A percentile compares a stretch with the other conserved stretches of the same genome.
These are phyloP conservation scores for Cupressus sempervirens DNA, from an alignment of 75 land plant species.

Conservation along the genomic window DNA sequence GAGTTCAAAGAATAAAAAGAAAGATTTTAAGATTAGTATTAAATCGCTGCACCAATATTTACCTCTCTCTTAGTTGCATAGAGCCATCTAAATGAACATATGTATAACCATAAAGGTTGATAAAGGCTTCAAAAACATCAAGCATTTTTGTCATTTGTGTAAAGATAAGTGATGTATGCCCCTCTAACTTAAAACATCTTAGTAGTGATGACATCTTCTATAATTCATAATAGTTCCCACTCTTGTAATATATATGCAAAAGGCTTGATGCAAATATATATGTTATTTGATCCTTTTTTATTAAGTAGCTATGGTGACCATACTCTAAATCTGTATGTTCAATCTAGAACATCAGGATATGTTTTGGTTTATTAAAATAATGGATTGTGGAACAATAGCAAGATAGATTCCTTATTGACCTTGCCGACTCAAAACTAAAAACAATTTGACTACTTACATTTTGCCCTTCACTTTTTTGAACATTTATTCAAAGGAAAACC, in stretches of 20 bases:
- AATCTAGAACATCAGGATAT: too few relatives aligned
- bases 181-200: constrained; percentile 79
- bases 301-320: too few relatives aligned
- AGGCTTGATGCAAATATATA: too few relatives aligned
- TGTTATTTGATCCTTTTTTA: too few relatives aligned
- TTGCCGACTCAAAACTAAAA: neutral
- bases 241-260: too few relatives aligned
- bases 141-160: too few relatives aligned
- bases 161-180: constrained; percentile 96
- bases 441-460: neutral
- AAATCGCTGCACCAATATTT: constrained; percentile 96
- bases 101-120: constrained; percentile 95
- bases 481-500: neutral
- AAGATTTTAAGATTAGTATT: constrained; percentile 96
- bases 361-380: too few relatives aligned
- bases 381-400: neutral
- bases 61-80: constrained; percentile 95
- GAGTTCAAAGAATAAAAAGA: constrained; percentile 95
- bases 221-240: constrained; percentile 95
- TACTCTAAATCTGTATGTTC: too few relatives aligned
- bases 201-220: constrained; percentile 84
- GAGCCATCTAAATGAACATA: constrained; percentile 99
- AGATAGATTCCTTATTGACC: neutral
- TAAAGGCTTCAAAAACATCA: constrained; percentile 93
- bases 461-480: neutral